A percentile compares a stretch with the other conserved stretches of the same genome.
These are phyloP conservation scores for Kwoniella heveanensis DNA, from an alignment of 768 basidiomycete species.

Conservation along the genomic window DNA sequence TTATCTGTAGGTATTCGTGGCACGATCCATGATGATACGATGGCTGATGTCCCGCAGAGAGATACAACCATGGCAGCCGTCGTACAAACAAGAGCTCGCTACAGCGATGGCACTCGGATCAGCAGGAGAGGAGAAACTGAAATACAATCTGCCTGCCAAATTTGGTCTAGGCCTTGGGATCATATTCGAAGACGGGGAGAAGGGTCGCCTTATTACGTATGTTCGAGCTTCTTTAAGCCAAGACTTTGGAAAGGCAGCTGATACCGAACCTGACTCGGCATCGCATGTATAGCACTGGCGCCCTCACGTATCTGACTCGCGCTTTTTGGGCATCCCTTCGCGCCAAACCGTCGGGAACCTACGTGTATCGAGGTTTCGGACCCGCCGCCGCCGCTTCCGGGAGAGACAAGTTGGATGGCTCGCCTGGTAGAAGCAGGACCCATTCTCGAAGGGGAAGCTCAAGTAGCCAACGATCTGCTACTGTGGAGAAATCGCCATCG, in stretches of 20 bases:
- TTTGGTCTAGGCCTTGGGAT: conserved; percentile 49
- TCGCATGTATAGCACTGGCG: conserved; percentile 50
- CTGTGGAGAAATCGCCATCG: conserved; percentile 20
- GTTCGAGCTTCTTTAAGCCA: conserved; percentile 10
- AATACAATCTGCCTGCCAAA: conserved; percentile 47
- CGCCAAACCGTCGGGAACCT: conserved; percentile 52
- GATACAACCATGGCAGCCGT: conserved; percentile 57
- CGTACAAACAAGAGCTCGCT: conserved; percentile 58
- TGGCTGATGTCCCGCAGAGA: conserved; percentile 34
- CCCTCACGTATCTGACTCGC: conserved; percentile 50
- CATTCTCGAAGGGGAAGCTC: conserved; percentile 44
- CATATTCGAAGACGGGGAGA: conserved; percentile 57
- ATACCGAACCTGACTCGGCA: conserved; percentile 4
- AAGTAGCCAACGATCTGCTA: conserved; percentile 26
- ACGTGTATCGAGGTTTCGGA: conserved; percentile 57
- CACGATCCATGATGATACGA: neutral
- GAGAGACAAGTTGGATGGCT: conserved; percentile 24
- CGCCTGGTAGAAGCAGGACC: conserved; percentile 24
- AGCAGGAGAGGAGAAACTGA: conserved; percentile 58
- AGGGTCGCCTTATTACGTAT: conserved; percentile 55
- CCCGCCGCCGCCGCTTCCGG: conserved; percentile 47
- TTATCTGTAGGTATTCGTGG: conserved; percentile 46
- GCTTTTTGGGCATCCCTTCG: conserved; percentile 53
- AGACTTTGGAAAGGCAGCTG: neutral
- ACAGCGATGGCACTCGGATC: conserved; percentile 55